A percentile compares a stretch with the other conserved stretches of the same genome.
phyloP scores from a whole-genome alignment of 768 basidiomycete species.

The Pilatotrama ljubarskyi region DNA sequence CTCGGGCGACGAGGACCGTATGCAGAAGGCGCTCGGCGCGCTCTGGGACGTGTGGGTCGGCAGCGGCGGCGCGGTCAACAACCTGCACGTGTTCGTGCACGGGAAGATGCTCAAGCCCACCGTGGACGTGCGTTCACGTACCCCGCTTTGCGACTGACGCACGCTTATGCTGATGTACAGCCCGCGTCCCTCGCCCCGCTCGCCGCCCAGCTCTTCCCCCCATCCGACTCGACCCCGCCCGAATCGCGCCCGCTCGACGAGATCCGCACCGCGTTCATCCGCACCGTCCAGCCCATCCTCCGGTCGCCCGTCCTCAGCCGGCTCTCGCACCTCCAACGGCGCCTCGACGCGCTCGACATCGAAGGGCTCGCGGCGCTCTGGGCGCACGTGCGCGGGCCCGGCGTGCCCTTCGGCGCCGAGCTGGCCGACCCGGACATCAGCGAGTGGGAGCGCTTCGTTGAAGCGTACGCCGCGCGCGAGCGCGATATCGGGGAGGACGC shows the following conservation, averaged over 20 bases:
- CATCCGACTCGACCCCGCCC: constrained; percentile 8
- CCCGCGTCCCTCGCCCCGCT: constrained; percentile 23
- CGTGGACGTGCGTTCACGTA: constrained; percentile 34
- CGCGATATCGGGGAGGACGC: constrained; percentile 38
- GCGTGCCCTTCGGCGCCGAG: constrained; percentile 17
- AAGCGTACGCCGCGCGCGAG: constrained; percentile 46
- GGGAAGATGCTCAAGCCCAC: constrained; percentile 61
- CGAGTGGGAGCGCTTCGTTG: constrained; percentile 69
- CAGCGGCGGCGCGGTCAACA: constrained; percentile 71
- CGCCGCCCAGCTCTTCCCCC: constrained; percentile 20
- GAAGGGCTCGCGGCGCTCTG: constrained; percentile 60
- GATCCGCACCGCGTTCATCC: constrained; percentile 53
- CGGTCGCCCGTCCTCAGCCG: constrained; percentile 52
- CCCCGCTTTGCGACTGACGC: background rate
- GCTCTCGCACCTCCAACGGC: constrained; percentile 65
- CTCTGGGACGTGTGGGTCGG: constrained; percentile 76
- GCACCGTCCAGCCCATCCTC: constrained; percentile 47
- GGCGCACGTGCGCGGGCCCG: constrained; percentile 11
- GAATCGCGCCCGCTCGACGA: constrained; percentile 11
- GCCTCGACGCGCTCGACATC: constrained; percentile 81
- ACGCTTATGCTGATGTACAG: background rate
- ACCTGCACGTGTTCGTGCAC: constrained; percentile 74
- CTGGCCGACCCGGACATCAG: constrained; percentile 52
- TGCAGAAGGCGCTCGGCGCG: constrained; percentile 60
- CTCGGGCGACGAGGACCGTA: constrained; percentile 63